Conservation (phyloP, 352 stramenopile species). For the Phytophthora pini region DNA sequence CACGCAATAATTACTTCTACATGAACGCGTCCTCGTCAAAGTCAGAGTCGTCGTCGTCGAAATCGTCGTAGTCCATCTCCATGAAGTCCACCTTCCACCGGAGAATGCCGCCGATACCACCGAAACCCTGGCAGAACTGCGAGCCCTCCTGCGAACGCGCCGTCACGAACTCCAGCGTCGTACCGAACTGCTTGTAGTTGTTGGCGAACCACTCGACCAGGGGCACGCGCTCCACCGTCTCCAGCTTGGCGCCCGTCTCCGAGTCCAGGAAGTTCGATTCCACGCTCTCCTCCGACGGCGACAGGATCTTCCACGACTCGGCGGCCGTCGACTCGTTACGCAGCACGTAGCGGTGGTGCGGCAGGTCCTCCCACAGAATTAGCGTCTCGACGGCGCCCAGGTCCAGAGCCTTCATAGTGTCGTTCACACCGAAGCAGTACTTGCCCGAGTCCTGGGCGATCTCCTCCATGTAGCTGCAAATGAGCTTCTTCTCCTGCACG, state of each 20-base stretch:
- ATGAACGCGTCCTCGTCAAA: constrained; percentile 90
- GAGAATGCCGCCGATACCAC: constrained; percentile 98
- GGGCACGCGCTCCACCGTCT: constrained; percentile 96
- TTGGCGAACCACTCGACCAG: constrained; percentile 99
- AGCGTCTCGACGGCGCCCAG: constrained; percentile 98
- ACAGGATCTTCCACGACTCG: constrained; percentile 86
- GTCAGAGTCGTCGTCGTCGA: constrained; percentile 89
- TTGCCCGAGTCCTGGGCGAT: constrained; percentile 99
- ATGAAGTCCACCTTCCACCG: constrained; percentile 99
- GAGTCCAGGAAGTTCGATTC: constrained; percentile 96
- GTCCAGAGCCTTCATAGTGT: constrained; percentile 99
- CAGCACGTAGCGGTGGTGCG: constrained; percentile 94
- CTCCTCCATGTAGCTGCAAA: constrained; percentile 99
- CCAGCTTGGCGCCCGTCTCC: constrained; percentile 96
- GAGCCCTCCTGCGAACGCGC: constrained; percentile 98
- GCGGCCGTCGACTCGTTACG: constrained; percentile 93
- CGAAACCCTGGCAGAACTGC: constrained; percentile 99
- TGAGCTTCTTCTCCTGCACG: constrained; percentile 99
- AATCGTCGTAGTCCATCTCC: constrained; percentile 96
- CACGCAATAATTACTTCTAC: constrained; percentile 82
- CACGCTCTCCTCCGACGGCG: constrained; percentile 91
- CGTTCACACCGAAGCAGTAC: constrained; percentile 99
- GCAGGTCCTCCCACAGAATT: constrained; percentile 99
- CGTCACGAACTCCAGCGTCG: constrained; percentile 99
- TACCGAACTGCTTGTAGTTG: constrained; percentile 99